phyloP scores from a whole-genome alignment of 2,329 filamentous ascomycete species.

The Cladosporium velox region DNA sequence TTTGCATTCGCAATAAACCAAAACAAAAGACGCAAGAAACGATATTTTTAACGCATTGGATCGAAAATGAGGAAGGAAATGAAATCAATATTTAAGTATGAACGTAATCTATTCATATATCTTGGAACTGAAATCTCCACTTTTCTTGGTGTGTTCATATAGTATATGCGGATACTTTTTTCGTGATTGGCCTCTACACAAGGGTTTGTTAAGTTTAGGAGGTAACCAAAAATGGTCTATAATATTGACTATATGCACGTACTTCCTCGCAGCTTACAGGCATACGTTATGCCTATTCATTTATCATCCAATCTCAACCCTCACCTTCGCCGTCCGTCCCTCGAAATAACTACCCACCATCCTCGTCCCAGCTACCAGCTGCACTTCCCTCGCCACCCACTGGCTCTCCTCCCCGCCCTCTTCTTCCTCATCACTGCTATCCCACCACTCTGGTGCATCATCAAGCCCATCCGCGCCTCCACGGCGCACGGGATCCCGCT shows the following conservation, averaged over 20 bases:
- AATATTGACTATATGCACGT: not conserved
- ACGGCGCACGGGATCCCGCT: slow-evolving; percentile 73
- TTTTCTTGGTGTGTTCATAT: no score
- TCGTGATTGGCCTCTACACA: no score
- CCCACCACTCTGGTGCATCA: slow-evolving; percentile 41
- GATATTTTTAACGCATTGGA: no score
- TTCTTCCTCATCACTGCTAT: slow-evolving; percentile 44
- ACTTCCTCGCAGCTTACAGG: not conserved
- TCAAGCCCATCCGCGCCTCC: slow-evolving; percentile 40
- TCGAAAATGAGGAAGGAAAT: no score
- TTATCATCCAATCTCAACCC: slow-evolving; percentile 49
- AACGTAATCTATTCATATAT: no score
- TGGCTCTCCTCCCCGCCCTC: slow-evolving; percentile 49
- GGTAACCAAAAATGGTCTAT: no score
- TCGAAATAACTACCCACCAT: slow-evolving; percentile 84
- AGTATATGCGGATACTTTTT: no score
- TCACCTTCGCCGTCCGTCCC: slow-evolving; percentile 66
- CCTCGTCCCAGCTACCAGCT: slow-evolving; percentile 76
- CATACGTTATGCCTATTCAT: not conserved
- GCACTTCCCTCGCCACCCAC: slow-evolving; percentile 76
- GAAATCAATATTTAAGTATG: no score
- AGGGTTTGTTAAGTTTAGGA: not conserved
- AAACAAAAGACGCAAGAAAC: no score
- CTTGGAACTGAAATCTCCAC: no score
- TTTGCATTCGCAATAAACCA: no score